Base-by-base conservation (phyloP, 805 yeast genomes). In the Ogataea minuta region DNA sequence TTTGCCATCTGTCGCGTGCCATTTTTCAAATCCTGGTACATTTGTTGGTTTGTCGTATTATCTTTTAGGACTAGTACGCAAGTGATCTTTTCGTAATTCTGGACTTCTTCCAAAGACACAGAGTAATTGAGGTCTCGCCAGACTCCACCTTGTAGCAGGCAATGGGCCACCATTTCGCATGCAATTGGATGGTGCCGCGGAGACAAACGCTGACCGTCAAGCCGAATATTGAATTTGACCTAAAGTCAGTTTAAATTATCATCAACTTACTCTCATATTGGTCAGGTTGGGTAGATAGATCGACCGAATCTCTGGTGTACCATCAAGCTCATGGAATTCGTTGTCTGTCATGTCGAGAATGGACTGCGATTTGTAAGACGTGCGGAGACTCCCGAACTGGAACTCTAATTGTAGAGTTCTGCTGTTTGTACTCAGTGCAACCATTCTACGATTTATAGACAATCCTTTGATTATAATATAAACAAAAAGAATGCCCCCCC, bases 151-250 rank as follows among this genome's bases (percentile, higher is more conserved):
- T 45, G 37, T 6, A 33, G 25, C 27, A 47, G 35, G 27, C 47
- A 45, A 15, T 50, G 52, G 16, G 48, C 33, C 4, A 50, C 14
- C 50, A 50, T 39, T 32, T 50, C 54, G 30, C 54, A 45, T 10
- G 43, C 36, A 5, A 34, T 13, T 8, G 54, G 52, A 19, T 50
- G 49, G 2, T 23, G 28, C 1, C 8, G 17, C 3, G 44, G 41
- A 23, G 8, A 17, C 16, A 50, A 17, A 9, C 10, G n/a, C 23
- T 40, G 42, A 9, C 38, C 47, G 5, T 43, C 44, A 4, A 50
- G 33, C 9, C 14, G 6, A 17, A 50, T 27, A 6, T 34, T 29
- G 26, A 47, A 32, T 6, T 29, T 26, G 10, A 49, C 11, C 46
- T 42, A 10, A 20, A 9, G 32, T 32, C 13, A 29, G 46, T 30